phyloP scores from a whole-genome alignment of 2,329 filamentous ascomycete species.

The Trichoderma gracile region DNA sequence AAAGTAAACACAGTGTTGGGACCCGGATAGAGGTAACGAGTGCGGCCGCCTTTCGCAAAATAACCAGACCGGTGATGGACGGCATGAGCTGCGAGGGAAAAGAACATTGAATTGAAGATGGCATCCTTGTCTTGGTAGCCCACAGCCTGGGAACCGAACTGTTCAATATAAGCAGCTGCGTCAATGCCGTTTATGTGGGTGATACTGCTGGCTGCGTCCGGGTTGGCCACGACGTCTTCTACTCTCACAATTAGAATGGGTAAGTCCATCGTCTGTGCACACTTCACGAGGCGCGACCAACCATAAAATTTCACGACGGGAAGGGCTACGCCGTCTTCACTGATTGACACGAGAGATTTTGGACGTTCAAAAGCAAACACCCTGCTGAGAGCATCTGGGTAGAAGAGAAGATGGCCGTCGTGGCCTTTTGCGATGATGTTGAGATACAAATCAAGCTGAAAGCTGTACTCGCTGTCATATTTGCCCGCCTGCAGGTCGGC shows the following conservation, averaged over 20 bases:
- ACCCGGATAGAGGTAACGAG: slow-evolving; percentile 35
- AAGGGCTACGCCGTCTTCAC: slow-evolving; percentile 35
- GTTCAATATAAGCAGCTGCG: slow-evolving; percentile 31
- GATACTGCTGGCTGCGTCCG: slow-evolving; percentile 30
- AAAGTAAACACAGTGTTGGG: slow-evolving; percentile 41
- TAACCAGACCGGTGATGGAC: slow-evolving; percentile 32
- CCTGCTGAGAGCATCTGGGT: slow-evolving; percentile 26
- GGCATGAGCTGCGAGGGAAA: slow-evolving; percentile 29
- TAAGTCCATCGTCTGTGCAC: not conserved
- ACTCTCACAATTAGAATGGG: not conserved
- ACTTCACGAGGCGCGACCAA: slow-evolving; percentile 16
- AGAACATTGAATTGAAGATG: slow-evolving; percentile 45
- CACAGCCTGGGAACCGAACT: slow-evolving; percentile 29
- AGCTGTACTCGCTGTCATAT: slow-evolving; percentile 56
- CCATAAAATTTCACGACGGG: slow-evolving; percentile 31
- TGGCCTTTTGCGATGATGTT: slow-evolving; percentile 53
- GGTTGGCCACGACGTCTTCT: slow-evolving; percentile 31
- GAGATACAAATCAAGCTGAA: slow-evolving; percentile 55
- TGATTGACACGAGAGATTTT: slow-evolving; percentile 44
- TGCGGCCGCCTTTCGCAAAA: slow-evolving; percentile 38
- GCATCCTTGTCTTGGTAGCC: slow-evolving; percentile 34
- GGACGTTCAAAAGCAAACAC: slow-evolving; percentile 27
- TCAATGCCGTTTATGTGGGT: slow-evolving; percentile 35
- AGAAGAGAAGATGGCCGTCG: slow-evolving; percentile 60
- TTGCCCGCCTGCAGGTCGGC: slow-evolving; percentile 43